Conservation (phyloP, 1,284 basidiomycete species). For the Sanguinoderma infundibulare region DNA sequence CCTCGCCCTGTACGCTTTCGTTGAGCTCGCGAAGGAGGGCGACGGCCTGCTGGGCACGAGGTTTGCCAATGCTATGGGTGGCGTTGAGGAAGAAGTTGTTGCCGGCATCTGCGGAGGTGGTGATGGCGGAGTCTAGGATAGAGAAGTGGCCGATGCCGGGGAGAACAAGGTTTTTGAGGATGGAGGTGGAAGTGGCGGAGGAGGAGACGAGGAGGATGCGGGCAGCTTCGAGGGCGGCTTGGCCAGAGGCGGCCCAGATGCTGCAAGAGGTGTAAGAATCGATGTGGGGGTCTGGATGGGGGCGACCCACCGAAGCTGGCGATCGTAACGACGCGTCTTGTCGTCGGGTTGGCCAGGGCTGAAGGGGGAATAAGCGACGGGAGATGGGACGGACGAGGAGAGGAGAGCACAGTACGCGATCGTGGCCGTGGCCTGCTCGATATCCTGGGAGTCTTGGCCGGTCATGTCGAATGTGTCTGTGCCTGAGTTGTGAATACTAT, state of each 20-base stretch:
- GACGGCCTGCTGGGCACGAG: slow-evolving; percentile 82
- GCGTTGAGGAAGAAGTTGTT: slow-evolving; percentile 96
- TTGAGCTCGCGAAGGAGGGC: slow-evolving; percentile 87
- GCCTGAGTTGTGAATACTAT: background rate
- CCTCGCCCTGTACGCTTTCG: slow-evolving; percentile 78
- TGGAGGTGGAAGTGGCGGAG: slow-evolving; percentile 82
- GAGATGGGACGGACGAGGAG: background rate
- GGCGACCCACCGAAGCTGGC: slow-evolving; percentile 78
- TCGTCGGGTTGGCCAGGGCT: slow-evolving; percentile 66
- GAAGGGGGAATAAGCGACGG: slow-evolving; percentile 18
- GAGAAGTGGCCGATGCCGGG: slow-evolving; percentile 94
- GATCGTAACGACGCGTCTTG: slow-evolving; percentile 89
- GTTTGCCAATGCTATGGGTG: slow-evolving; percentile 75
- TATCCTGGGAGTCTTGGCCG: slow-evolving; percentile 47
- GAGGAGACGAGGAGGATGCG: slow-evolving; percentile 83
- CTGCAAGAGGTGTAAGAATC: slow-evolving; percentile 43
- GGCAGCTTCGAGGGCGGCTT: slow-evolving; percentile 88
- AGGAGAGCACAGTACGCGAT: slow-evolving; percentile 43
- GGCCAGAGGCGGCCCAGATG: slow-evolving; percentile 94
- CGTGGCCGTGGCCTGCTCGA: slow-evolving; percentile 54
- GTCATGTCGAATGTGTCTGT: slow-evolving; percentile 22
- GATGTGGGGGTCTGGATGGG: background rate
- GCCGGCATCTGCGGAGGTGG: slow-evolving; percentile 81
- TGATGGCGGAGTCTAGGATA: slow-evolving; percentile 72
- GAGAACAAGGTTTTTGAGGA: slow-evolving; percentile 94